Percentiles rank a stretch among this genome's conserved stretches.
Conservation (phyloP, 345 rosid species). For the Eucalyptus tenuipes region DNA sequence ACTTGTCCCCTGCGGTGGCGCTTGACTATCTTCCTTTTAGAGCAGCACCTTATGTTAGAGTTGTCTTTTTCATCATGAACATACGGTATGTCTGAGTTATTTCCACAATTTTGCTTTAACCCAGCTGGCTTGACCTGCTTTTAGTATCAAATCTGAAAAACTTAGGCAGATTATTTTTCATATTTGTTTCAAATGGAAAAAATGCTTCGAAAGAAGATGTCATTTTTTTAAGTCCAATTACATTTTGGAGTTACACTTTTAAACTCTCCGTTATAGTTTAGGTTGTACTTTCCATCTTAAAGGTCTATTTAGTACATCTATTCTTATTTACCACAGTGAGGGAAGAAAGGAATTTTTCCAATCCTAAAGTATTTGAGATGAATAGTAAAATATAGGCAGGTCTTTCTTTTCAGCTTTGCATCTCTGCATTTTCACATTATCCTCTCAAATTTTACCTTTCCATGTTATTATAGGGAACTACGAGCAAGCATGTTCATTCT, state of each 20-base stretch:
- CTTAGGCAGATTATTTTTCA: not conserved
- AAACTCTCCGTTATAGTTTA: not conserved
- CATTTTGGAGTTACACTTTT: not conserved
- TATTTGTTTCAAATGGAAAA: not conserved
- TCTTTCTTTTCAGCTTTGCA: not conserved
- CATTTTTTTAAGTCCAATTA: not conserved
- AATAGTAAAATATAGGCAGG: not conserved
- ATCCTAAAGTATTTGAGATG: not conserved
- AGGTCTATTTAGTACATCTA: not conserved
- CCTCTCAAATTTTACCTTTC: not conserved
- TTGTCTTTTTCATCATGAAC: constrained; percentile 60
- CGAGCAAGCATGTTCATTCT: constrained; percentile 49
- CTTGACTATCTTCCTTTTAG: constrained; percentile 65
- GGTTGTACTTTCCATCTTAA: not conserved
- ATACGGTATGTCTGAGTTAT: constrained; percentile 38
- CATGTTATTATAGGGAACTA: constrained; percentile 40
- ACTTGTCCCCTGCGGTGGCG: constrained; percentile 51
- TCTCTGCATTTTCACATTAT: not conserved
- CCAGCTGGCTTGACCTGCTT: not conserved
- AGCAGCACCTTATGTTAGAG: constrained; percentile 85
- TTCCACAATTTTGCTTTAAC: not conserved
- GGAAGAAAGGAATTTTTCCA: not conserved
- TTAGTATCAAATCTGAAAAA: not conserved
- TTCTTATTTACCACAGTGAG: not conserved
- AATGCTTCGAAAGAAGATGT: not conserved